phyloP scores from a whole-genome alignment of 306 rosid genomes.

The Fragaria ananassa region DNA sequence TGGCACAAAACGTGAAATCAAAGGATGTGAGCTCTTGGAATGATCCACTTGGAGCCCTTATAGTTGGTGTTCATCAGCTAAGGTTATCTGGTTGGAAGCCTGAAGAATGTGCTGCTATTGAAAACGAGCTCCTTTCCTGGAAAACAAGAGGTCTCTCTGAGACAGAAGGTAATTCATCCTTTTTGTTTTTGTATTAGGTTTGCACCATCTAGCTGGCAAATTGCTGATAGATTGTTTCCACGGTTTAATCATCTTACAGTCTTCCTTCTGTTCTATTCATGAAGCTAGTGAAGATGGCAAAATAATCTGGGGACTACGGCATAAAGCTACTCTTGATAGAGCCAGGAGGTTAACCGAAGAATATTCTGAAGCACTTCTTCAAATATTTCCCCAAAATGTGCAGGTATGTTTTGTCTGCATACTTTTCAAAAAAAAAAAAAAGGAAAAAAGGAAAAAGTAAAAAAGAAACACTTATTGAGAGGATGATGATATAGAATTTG shows the following conservation, averaged over 20 bases:
- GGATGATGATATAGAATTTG: background rate
- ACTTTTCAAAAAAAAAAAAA: background rate
- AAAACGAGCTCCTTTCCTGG: conserved; percentile 89
- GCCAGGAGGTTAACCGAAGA: conserved; percentile 92
- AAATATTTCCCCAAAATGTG: conserved; percentile 89
- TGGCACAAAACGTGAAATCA: conserved; percentile 65
- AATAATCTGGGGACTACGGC: conserved; percentile 82
- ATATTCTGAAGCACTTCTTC: conserved; percentile 90
- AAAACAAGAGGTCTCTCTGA: conserved; percentile 72
- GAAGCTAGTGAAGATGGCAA: conserved; percentile 93
- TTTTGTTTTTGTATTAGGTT: conserved; percentile 13
- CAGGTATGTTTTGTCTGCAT: conserved; percentile 42
- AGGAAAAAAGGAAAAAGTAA: background rate
- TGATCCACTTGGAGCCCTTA: conserved; percentile 75
- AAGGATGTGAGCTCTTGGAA: conserved; percentile 68
- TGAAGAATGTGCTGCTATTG: conserved; percentile 82
- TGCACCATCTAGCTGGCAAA: background rate
- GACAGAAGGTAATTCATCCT: conserved; percentile 59
- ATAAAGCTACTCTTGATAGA: conserved; percentile 94
- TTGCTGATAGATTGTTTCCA: background rate
- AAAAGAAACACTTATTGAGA: background rate
- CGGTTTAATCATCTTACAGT: conserved; percentile 4
- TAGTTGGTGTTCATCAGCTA: conserved; percentile 75
- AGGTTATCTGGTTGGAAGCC: conserved; percentile 83
- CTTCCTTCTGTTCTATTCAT: conserved; percentile 18